Evolutionary conservation across 1,284 basidiomycete genomes (phyloP).

Genomic region (Megacollybia platyphylla): DNA sequence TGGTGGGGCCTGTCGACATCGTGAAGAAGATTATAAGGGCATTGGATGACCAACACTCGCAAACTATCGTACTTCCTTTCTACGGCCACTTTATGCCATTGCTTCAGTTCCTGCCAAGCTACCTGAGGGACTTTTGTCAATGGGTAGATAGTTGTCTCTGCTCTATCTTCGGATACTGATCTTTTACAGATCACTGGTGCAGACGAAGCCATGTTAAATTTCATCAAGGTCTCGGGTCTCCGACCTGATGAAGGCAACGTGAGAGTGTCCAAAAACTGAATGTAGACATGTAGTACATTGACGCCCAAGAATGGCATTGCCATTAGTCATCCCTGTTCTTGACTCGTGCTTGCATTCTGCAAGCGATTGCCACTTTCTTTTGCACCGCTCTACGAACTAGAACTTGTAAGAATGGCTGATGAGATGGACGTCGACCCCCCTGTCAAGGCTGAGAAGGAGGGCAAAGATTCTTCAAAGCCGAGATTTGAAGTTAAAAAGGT

Average conservation of each 20-base stretch:
- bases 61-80: constrained; percentile 62
- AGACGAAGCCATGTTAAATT: constrained; percentile 31
- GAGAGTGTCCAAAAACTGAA: too few species aligned
- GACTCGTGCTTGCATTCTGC: too few species aligned
- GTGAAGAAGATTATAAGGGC: constrained; percentile 73
- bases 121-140: constrained; percentile 56
- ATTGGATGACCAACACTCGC: constrained; percentile 67
- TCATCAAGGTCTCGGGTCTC: constrained; percentile 32
- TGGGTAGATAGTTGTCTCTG: constrained; percentile 34
- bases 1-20: constrained; percentile 57
- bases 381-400: background rate
- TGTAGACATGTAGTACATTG: too few species aligned
- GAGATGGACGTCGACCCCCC: constrained; percentile 69
- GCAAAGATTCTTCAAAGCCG: constrained; percentile 27
- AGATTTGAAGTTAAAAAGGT: constrained; percentile 97
- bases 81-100: constrained; percentile 50
- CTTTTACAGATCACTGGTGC: constrained; percentile 19
- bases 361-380: too few species aligned
- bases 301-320: too few species aligned
- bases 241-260: constrained; percentile 24
- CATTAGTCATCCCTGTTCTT: too few species aligned
- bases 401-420: constrained; percentile 41
- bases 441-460: constrained; percentile 29
- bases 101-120: constrained; percentile 53
- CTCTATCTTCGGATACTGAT: constrained; percentile 19